A percentile compares a stretch with the other conserved stretches of the same genome.
These are phyloP conservation scores for Raphanus sativus DNA, from an alignment of 345 rosid species.

Conservation along the genomic window DNA sequence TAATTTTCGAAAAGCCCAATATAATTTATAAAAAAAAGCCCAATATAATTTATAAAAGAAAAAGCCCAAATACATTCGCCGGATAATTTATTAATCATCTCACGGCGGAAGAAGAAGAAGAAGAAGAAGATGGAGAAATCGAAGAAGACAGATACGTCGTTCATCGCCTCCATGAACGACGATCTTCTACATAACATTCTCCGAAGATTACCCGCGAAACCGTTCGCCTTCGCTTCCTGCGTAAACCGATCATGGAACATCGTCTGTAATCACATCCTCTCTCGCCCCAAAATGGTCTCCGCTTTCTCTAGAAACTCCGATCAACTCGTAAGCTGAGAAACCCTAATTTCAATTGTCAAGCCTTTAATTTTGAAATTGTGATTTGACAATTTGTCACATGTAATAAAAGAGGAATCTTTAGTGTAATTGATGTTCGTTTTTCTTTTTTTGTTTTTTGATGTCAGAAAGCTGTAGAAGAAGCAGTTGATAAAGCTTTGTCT, in stretches of 20 bases:
- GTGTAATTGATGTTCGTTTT: not conserved
- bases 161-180: constrained; percentile 28
- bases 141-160: constrained; percentile 11
- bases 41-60: not conserved
- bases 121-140: constrained; percentile 28
- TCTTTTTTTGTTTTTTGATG: not conserved
- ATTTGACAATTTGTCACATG: too few relatives aligned
- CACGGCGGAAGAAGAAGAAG: constrained; percentile 18
- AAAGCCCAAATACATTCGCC: constrained; percentile 22
- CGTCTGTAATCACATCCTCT: constrained; percentile 30
- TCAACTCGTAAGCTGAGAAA: constrained; percentile 18
- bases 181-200: constrained; percentile 34
- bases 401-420: not conserved
- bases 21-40: not conserved
- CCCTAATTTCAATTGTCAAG: not conserved
- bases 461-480: constrained; percentile 59
- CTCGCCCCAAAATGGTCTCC: constrained; percentile 32
- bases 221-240: constrained; percentile 39
- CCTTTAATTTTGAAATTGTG: not conserved
- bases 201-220: constrained; percentile 30
- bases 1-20: constrained; percentile 10
- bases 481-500: constrained; percentile 57
- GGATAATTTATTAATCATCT: not conserved
- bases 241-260: constrained; percentile 37
- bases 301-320: constrained; percentile 28